Conservation (phyloP, 2,329 filamentous ascomycete species). For the Thelonectria olida region DNA sequence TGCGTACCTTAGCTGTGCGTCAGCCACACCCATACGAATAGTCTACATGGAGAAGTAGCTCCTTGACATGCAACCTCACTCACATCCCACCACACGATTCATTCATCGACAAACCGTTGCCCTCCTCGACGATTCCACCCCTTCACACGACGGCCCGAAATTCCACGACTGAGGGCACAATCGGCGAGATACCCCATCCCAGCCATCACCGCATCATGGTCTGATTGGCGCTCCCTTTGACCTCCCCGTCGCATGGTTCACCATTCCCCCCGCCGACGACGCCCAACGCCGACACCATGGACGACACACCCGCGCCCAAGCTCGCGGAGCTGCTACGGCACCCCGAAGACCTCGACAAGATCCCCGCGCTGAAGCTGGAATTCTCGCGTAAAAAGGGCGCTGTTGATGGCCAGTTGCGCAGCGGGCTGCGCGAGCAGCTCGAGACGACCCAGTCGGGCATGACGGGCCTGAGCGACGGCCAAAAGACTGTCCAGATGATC, state of each 20-base stretch:
- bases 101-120: constrained; percentile 21
- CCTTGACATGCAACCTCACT: constrained; percentile 27
- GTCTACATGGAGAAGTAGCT: background rate
- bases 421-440: constrained; percentile 89
- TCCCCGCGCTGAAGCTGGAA: constrained; percentile 86
- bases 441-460: constrained; percentile 95
- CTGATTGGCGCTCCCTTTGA: constrained; percentile 33
- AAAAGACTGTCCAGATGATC: constrained; percentile 90
- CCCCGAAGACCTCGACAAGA: constrained; percentile 97
- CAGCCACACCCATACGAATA: constrained; percentile 14
- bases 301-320: constrained; percentile 76
- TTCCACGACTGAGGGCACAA: background rate
- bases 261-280: constrained; percentile 24
- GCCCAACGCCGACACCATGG: constrained; percentile 43
- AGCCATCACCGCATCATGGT: constrained; percentile 35
- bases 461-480: constrained; percentile 85
- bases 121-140: background rate
- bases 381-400: constrained; percentile 93
- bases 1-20: constrained; percentile 5
- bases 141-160: background rate
- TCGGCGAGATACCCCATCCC: background rate
- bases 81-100: constrained; percentile 17
- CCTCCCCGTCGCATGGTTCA: constrained; percentile 33
- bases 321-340: constrained; percentile 93
- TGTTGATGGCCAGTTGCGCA: constrained; percentile 89